Evolutionary conservation across 306 rosid species (phyloP), one percentile per base, ranked within the genome.

Genomic region (Rosa rugosa): DNA sequence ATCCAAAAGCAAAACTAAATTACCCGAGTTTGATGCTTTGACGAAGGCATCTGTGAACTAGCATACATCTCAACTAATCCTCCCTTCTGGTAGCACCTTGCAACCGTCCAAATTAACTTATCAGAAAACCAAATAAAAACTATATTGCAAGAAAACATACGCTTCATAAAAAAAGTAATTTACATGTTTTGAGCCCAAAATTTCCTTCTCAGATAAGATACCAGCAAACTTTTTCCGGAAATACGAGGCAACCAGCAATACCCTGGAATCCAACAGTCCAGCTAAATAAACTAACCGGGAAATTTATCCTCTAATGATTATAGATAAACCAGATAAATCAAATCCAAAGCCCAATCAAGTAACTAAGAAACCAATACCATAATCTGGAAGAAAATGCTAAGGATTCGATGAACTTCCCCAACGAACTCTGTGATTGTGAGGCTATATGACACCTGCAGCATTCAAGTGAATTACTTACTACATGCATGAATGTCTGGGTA

Each of bases 111-210:
- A 75, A 74, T 66, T 34, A 77, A 75, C 83, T 86, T 62, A 47
- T 69, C 69, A 78, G 76, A 71, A 57, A 76, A 75, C 44, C 68
- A 51, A 27, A 72, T 27, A 51, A 80, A 23, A 56, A 76, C n/a
- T 17, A 54, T 9, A 6, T 27, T 12, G 6, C 22, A 51, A 72
- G 66, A 75, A 63, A 81, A 72, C 5, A 62, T 78, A 80, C 79
- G 71, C 44, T 74, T 50, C 74, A 77, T 51, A 50, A 34, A 75
- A 75, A 80, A 73, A 64, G 77, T 75, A 70, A 88, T 47, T 86
- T 92, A 94, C 99, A 85, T 92, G 80, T 67, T 87, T 86, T 70
- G 99, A 87, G 85, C 99, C 99, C 88, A 95, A 83, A 81, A 92
- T 89, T 72, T 90, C 90, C 83, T 86, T 91, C 77, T 88, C 93